phyloP scores from a whole-genome alignment of 108 stramenopile species.

The Nannochloropsis gaditana region DNA sequence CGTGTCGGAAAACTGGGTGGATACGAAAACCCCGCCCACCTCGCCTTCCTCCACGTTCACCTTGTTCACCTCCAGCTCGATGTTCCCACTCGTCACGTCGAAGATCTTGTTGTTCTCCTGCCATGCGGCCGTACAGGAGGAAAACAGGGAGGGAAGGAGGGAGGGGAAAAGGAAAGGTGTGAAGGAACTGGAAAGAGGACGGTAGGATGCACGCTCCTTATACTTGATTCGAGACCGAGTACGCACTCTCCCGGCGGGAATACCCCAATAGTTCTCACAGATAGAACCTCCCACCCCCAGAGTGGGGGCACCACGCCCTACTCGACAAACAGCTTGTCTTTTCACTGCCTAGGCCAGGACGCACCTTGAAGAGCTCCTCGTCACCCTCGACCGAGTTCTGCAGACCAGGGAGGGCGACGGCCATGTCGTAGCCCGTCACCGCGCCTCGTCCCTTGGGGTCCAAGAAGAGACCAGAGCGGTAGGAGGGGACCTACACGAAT shows the following conservation, averaged over 20 bases:
- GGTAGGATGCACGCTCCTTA: background rate
- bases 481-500: conserved; percentile 63
- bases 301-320: too few species aligned
- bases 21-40: conserved; percentile 94
- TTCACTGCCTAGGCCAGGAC: background rate
- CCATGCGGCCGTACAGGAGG: background rate
- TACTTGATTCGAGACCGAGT: too few species aligned
- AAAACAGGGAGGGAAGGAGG: background rate
- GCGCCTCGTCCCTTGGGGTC: conserved; percentile 99
- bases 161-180: background rate
- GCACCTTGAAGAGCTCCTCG: conserved; percentile 79
- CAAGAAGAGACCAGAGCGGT: conserved; percentile 96
- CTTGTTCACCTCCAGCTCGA: conserved; percentile 97
- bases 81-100: conserved; percentile 85
- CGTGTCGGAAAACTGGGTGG: conserved; percentile 86
- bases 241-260: too few species aligned
- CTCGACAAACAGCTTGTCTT: too few species aligned
- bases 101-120: conserved; percentile 94
- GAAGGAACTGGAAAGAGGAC: background rate
- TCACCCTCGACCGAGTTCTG: conserved; percentile 92
- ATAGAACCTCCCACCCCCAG: too few species aligned
- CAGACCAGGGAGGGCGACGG: conserved; percentile 91
- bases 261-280: too few species aligned
- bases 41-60: conserved; percentile 85
- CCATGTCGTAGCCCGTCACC: conserved; percentile 96